Percentiles rank a stretch among this genome's conserved stretches.
Evolutionary conservation across 2,329 filamentous ascomycete species (phyloP).

Genomic region (Xylariales sp.): DNA sequence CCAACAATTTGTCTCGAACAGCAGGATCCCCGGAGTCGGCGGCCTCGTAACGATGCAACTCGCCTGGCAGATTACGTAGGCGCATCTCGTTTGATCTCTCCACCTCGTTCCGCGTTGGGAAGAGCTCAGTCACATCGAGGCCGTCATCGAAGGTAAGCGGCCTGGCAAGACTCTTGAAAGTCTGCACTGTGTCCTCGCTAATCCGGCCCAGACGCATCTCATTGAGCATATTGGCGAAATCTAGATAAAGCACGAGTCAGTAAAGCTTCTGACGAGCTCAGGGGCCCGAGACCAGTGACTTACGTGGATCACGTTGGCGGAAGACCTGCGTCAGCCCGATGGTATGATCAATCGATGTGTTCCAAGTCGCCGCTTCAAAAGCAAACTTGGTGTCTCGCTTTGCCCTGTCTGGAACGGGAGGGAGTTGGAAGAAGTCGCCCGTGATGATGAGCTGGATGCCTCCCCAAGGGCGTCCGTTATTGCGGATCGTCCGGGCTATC

Average conservation of each 20-base stretch:
- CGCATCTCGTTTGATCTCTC: conserved; percentile 77
- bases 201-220: conserved; percentile 92
- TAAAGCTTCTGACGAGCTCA: neutral
- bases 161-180: conserved; percentile 70
- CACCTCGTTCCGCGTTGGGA: conserved; percentile 85
- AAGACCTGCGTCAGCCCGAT: conserved; percentile 95
- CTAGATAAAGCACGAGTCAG: conserved; percentile 27
- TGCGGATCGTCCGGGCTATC: conserved; percentile 78
- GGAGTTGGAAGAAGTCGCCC: conserved; percentile 95
- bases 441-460: conserved; percentile 95
- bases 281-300: conserved; percentile 15
- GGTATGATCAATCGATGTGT: conserved; percentile 87
- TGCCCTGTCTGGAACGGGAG: conserved; percentile 78
- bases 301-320: conserved; percentile 79
- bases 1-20: conserved; percentile 70
- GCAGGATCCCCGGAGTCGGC: conserved; percentile 69
- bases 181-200: conserved; percentile 66
- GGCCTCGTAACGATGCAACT: conserved; percentile 64
- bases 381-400: conserved; percentile 75
- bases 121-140: conserved; percentile 83
- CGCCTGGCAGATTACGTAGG: conserved; percentile 67
- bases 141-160: conserved; percentile 69
- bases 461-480: conserved; percentile 89
- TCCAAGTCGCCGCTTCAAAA: conserved; percentile 90
- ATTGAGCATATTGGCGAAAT: conserved; percentile 93